Percentiles rank a stretch among this genome's conserved stretches.
These are phyloP conservation scores for Apophysomyces trapeziformis DNA, from an alignment of 371 early-diverging fungal species.

Conservation along the genomic window DNA sequence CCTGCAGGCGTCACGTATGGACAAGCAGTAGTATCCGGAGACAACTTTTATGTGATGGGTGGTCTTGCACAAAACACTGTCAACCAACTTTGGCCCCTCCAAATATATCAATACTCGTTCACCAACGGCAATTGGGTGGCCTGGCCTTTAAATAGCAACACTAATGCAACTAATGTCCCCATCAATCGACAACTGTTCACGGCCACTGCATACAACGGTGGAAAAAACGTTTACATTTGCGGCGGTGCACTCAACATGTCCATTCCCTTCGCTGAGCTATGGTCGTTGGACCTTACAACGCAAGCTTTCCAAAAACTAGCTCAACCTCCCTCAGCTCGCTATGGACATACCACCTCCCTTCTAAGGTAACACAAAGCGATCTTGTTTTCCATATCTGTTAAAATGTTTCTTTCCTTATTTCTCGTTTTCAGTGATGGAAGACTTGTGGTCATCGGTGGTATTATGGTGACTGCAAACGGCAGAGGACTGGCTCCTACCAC, in stretches of 20 bases:
- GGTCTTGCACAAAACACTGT: slow-evolving; percentile 10
- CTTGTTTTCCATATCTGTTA: slow-evolving; percentile 11
- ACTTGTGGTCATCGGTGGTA: slow-evolving; percentile 50
- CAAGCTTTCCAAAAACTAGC: slow-evolving; percentile 24
- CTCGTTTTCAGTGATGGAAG: slow-evolving; percentile 35
- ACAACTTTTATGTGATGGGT: slow-evolving; percentile 19
- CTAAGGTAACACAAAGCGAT: slow-evolving; percentile 32
- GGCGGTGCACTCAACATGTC: slow-evolving; percentile 30
- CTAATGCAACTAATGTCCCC: slow-evolving; percentile 21
- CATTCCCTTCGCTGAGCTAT: slow-evolving; percentile 28
- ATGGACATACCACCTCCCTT: slow-evolving; percentile 45
- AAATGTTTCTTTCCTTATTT: slow-evolving; percentile 14
- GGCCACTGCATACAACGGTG: slow-evolving; percentile 23
- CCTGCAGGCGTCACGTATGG: slow-evolving; percentile 20
- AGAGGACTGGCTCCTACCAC: slow-evolving; percentile 23
- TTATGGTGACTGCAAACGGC: slow-evolving; percentile 7
- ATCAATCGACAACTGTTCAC: slow-evolving; percentile 27
- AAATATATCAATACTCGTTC: slow-evolving; percentile 26
- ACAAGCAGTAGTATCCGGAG: slow-evolving; percentile 24
- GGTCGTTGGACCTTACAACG: slow-evolving; percentile 28
- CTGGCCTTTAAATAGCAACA: slow-evolving; percentile 1
- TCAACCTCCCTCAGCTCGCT: slow-evolving; percentile 18
- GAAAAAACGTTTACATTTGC: slow-evolving; percentile 30
- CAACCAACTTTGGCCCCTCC: slow-evolving; percentile 18
- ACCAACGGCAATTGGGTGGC: slow-evolving; percentile 22